These are phyloP conservation scores for Crithidia thermophila DNA, from an alignment of 208 protist species.

Conservation along the genomic window DNA sequence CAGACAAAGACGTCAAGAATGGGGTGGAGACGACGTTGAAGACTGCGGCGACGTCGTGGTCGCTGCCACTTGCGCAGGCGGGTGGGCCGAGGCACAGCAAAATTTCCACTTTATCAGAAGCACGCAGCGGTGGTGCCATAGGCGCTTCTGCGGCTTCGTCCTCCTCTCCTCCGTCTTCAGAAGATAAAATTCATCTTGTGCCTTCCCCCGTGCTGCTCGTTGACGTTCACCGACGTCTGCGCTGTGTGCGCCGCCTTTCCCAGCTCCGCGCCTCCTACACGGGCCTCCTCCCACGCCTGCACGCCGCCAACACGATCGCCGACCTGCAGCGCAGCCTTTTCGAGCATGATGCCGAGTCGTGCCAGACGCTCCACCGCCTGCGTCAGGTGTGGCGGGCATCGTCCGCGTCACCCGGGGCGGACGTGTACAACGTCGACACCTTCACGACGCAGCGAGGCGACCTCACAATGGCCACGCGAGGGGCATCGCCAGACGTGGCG, in stretches of 20 bases:
- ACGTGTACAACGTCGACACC: neutral
- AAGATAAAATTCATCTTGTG: constrained; percentile 3
- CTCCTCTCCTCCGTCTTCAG: neutral
- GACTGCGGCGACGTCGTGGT: neutral
- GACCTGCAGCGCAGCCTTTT: constrained; percentile 39
- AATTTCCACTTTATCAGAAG: neutral
- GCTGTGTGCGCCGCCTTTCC: constrained; percentile 43
- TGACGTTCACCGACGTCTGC: constrained; percentile 42
- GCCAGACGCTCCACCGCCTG: constrained; percentile 8
- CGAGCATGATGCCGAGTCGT: constrained; percentile 20
- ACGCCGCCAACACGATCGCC: constrained; percentile 18
- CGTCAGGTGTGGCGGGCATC: constrained; percentile 7
- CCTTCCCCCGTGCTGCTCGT: constrained; percentile 37
- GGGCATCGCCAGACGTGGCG: neutral
- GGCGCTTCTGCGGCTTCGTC: no score
- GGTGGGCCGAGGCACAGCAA: neutral
- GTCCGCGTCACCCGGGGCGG: neutral
- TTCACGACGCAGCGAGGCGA: no score
- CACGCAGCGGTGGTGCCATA: no score
- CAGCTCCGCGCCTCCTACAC: constrained; percentile 46
- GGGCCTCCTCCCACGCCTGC: constrained; percentile 38
- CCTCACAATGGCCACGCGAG: no score
- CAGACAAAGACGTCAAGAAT: no score
- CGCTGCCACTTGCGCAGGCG: neutral
- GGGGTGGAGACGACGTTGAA: neutral